Evolutionary conservation across 2,329 filamentous ascomycete genomes (phyloP).

Genomic region (Beauveria scarabaeidicola): DNA sequence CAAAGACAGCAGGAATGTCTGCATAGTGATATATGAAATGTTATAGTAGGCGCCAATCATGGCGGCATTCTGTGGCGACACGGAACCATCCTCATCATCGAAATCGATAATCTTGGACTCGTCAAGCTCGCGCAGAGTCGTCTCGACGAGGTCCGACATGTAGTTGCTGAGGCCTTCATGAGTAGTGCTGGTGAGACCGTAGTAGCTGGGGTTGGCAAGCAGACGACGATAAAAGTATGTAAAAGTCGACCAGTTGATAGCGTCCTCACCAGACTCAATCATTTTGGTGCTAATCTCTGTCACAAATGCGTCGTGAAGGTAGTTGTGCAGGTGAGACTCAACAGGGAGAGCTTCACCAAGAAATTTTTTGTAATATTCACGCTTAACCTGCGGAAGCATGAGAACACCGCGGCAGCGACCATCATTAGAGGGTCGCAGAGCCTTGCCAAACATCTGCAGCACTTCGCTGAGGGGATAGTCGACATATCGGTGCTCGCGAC

Average conservation of each 20-base stretch:
- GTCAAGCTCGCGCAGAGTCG: slow-evolving; percentile 77
- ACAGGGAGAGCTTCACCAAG: slow-evolving; percentile 91
- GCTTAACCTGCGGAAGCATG: slow-evolving; percentile 90
- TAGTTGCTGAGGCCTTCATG: slow-evolving; percentile 91
- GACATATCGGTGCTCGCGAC: slow-evolving; percentile 90
- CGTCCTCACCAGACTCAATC: slow-evolving; percentile 90
- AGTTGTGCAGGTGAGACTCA: slow-evolving; percentile 86
- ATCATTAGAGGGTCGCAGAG: slow-evolving; percentile 69
- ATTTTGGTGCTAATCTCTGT: slow-evolving; percentile 95
- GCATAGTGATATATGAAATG: slow-evolving; percentile 98
- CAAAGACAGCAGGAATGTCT: slow-evolving; percentile 90
- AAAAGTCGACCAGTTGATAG: slow-evolving; percentile 96
- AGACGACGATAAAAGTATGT: slow-evolving; percentile 96
- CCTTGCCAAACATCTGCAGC: slow-evolving; percentile 96
- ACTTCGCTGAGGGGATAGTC: slow-evolving; percentile 94
- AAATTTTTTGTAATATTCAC: slow-evolving; percentile 99
- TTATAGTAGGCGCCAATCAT: slow-evolving; percentile 99
- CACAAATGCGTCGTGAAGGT: slow-evolving; percentile 91
- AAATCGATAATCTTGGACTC: slow-evolving; percentile 95
- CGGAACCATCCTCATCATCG: slow-evolving; percentile 85
- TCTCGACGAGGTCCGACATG: slow-evolving; percentile 89
- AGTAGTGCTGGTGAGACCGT: slow-evolving; percentile 78
- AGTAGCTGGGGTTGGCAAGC: slow-evolving; percentile 93
- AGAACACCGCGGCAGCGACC: slow-evolving; percentile 83
- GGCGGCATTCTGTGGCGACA: slow-evolving; percentile 84